A percentile compares a stretch with the other conserved stretches of the same genome.
Evolutionary conservation across 371 early-diverging fungal species (phyloP).

Genomic region (Mucor lusitanicus): DNA sequence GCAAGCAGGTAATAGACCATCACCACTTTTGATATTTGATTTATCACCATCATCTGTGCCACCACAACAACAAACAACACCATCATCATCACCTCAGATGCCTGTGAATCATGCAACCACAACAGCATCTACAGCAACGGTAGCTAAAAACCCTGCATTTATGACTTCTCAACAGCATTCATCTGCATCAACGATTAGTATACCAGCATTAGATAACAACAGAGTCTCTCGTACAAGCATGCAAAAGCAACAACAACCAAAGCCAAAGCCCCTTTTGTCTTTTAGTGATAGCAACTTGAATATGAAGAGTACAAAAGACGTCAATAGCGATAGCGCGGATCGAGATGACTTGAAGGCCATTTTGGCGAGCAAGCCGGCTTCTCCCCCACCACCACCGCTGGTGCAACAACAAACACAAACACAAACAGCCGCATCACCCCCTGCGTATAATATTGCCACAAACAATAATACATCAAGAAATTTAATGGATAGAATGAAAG

Average conservation of each 20-base stretch:
- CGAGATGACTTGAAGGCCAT: conserved; percentile 12
- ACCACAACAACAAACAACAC: not conserved
- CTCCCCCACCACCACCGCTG: not conserved
- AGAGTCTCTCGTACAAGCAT: not conserved
- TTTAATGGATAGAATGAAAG: conserved; percentile 30
- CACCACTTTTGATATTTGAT: conserved; percentile 7
- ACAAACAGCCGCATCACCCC: not conserved
- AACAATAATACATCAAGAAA: not conserved
- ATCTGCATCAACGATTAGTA: not conserved
- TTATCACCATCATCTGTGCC: not conserved
- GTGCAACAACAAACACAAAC: not conserved
- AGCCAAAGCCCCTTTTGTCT: conserved; percentile 15
- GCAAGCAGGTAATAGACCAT: not conserved
- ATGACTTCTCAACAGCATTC: conserved; percentile 5
- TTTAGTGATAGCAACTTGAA: conserved; percentile 7
- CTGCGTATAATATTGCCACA: not conserved
- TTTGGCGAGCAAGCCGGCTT: not conserved
- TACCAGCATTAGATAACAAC: not conserved
- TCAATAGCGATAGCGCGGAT: conserved; percentile 5
- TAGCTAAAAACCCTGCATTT: conserved; percentile 15
- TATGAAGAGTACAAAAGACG: not conserved
- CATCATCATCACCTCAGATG: not conserved
- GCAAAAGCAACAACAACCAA: not conserved
- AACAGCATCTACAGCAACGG: not conserved
- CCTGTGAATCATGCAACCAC: not conserved